Evolutionary conservation across 164 flowering plant species (phyloP).

Genomic region (Kingdonia uniflora): DNA sequence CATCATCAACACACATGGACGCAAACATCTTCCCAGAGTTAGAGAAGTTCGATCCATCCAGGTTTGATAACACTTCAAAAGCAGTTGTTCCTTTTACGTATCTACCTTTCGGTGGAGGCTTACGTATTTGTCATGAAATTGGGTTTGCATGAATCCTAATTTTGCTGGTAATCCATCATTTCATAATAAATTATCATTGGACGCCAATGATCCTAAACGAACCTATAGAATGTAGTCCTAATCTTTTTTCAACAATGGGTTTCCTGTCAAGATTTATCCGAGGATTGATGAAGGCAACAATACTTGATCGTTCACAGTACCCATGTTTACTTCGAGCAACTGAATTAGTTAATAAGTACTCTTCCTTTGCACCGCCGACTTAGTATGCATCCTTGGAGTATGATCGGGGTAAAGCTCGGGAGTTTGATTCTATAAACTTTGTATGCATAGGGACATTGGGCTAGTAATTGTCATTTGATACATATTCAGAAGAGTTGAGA

Average conservation of each 20-base stretch:
- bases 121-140: not conserved
- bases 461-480: too few species aligned
- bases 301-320: too few species aligned
- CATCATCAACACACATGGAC: not conserved
- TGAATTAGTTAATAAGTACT: too few species aligned
- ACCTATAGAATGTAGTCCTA: not conserved
- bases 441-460: too few species aligned
- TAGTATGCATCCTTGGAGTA: too few species aligned
- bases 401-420: too few species aligned
- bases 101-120: not conserved
- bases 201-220: not conserved
- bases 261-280: not conserved
- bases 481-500: too few species aligned
- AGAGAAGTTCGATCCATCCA: not conserved
- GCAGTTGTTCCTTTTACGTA: not conserved
- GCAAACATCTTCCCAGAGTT: not conserved
- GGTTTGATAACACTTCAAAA: not conserved
- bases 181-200: not conserved
- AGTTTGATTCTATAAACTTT: too few species aligned
- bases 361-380: too few species aligned
- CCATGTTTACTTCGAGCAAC: too few species aligned
- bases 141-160: not conserved
- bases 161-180: not conserved
- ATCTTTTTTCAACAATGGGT: not conserved
- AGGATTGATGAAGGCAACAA: too few species aligned